Percentiles rank a stretch among this genome's conserved stretches.
Evolutionary conservation across 2,329 filamentous ascomycete species (phyloP).

Genomic region (Didymella pomorum): DNA sequence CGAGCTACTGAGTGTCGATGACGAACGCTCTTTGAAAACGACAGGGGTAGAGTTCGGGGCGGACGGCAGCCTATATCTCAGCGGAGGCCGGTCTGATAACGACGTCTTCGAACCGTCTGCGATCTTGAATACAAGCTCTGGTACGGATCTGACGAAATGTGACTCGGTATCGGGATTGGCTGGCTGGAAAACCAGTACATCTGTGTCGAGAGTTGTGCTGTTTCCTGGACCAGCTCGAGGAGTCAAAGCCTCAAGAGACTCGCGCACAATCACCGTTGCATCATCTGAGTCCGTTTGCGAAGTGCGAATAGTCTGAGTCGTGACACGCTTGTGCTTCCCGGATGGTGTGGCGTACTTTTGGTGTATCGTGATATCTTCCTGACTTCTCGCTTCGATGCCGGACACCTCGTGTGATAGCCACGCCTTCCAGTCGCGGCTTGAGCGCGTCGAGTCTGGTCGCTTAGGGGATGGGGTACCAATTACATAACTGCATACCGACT

Average conservation of each 20-base stretch:
- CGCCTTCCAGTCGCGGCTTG: slow-evolving; percentile 56
- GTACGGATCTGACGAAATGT: too few relatives aligned
- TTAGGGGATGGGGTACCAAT: slow-evolving; percentile 44
- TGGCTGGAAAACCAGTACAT: neutral
- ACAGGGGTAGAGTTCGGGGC: neutral
- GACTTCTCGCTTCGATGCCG: slow-evolving; percentile 42
- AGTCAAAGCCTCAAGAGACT: slow-evolving; percentile 20
- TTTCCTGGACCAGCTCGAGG: neutral
- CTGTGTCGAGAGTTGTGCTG: neutral
- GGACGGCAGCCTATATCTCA: neutral
- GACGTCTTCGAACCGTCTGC: neutral
- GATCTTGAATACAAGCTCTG: too few relatives aligned
- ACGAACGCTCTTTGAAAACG: neutral
- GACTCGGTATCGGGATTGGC: neutral
- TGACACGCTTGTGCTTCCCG: slow-evolving; percentile 28
- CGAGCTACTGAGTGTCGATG: slow-evolving; percentile 14
- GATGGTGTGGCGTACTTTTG: slow-evolving; percentile 30
- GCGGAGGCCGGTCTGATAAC: neutral
- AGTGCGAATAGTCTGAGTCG: slow-evolving; percentile 9
- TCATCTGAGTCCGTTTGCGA: slow-evolving; percentile 42
- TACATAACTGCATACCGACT: slow-evolving; percentile 55
- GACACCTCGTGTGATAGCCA: slow-evolving; percentile 58
- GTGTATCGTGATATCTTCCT: slow-evolving; percentile 41
- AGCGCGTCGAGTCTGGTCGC: slow-evolving; percentile 34
- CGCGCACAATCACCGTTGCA: slow-evolving; percentile 29